A percentile compares a stretch with the other conserved stretches of the same genome.
Evolutionary conservation across 495 filamentous ascomycete species (phyloP).

Genomic region (Chlorociboria aeruginascens): DNA sequence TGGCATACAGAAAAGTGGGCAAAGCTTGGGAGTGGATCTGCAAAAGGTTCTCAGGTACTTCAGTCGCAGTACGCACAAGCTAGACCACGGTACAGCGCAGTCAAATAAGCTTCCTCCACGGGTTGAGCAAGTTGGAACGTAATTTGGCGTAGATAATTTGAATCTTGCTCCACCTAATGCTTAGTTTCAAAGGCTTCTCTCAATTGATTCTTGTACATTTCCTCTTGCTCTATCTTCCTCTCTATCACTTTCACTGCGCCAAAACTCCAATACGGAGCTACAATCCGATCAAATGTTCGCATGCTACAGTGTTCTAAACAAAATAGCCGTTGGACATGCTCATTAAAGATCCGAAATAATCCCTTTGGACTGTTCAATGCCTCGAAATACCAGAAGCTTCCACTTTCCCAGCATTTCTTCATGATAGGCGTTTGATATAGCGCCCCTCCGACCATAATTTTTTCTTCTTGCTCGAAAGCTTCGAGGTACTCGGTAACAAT

Average conservation of each 20-base stretch:
- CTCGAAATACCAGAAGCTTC: slow-evolving; percentile 8
- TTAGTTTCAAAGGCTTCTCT: slow-evolving; percentile 4
- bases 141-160: too few species aligned
- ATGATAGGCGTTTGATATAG: neutral
- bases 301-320: neutral
- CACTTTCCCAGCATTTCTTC: slow-evolving; percentile 1
- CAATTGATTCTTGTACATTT: slow-evolving; percentile 9
- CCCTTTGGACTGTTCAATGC: slow-evolving; percentile 3
- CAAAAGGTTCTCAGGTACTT: too few species aligned
- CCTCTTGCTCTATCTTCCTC: slow-evolving; percentile 10
- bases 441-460: neutral
- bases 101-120: too few species aligned
- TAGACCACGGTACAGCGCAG: too few species aligned
- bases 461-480: slow-evolving; percentile 1
- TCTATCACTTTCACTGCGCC: slow-evolving; percentile 5
- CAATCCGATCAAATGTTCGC: slow-evolving; percentile 6
- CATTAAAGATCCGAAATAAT: slow-evolving; percentile 1
- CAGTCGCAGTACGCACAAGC: too few species aligned
- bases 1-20: too few species aligned
- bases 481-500: neutral
- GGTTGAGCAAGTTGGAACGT: too few species aligned
- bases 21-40: too few species aligned
- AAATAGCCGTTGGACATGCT: slow-evolving; percentile 7
- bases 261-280: slow-evolving; percentile 10
- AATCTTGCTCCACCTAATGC: too few species aligned